Conservation (phyloP, 169 alveolate species). For the Cystoisospora suis region DNA sequence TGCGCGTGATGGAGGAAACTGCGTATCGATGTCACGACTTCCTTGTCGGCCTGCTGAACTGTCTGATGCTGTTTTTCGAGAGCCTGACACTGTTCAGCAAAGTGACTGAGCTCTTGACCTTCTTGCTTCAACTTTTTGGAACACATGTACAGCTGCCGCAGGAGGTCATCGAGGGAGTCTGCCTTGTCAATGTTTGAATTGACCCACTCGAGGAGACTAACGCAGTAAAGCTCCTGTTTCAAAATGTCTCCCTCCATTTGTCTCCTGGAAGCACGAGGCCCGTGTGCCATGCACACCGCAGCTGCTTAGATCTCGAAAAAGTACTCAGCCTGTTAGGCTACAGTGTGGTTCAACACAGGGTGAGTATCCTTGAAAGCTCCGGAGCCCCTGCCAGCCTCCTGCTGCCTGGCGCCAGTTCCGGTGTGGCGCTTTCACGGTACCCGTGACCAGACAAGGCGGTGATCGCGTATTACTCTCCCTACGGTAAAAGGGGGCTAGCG, state of each 20-base stretch:
- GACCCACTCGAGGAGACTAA: neutral
- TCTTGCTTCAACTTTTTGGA: neutral
- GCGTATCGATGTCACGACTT: neutral
- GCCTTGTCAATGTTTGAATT: neutral
- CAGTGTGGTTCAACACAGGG: too few relatives aligned
- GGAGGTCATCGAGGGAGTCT: neutral
- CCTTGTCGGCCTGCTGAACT: neutral
- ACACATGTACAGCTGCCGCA: neutral
- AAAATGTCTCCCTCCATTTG: neutral
- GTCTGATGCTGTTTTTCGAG: neutral
- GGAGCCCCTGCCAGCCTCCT: too few relatives aligned
- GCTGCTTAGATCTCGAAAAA: too few relatives aligned
- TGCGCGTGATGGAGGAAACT: neutral
- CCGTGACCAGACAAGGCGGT: too few relatives aligned
- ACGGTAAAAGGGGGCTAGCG: too few relatives aligned
- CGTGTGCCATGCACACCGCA: too few relatives aligned
- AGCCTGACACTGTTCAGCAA: neutral
- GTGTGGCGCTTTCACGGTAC: too few relatives aligned
- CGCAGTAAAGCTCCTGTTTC: constrained; percentile 1
- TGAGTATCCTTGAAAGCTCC: too few relatives aligned
- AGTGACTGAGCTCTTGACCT: neutral
- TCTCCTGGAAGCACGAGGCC: too few relatives aligned
- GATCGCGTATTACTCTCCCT: too few relatives aligned
- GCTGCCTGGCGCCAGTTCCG: too few relatives aligned
- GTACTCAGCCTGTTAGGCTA: too few relatives aligned